Conservation (phyloP, 305 asterid species). For the Fraxinus velutina region DNA sequence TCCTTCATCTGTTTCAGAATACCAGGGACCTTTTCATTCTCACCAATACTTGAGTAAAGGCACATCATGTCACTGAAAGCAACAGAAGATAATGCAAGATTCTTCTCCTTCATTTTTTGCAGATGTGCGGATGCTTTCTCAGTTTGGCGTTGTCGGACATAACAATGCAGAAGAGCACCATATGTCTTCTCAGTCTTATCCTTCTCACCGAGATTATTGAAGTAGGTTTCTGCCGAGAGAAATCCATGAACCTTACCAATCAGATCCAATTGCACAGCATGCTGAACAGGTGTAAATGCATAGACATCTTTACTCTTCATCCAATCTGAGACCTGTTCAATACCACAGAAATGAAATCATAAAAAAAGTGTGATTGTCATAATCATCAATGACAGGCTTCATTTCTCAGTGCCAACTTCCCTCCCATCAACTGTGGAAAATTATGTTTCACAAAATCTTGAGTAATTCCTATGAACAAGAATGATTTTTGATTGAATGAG, state of each 20-base stretch:
- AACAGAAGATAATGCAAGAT: slow-evolving; percentile 47
- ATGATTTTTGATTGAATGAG: not conserved
- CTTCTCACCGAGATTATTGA: slow-evolving; percentile 51
- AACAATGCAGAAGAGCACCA: slow-evolving; percentile 86
- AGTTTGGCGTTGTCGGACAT: slow-evolving; percentile 51
- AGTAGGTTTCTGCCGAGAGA: slow-evolving; percentile 60
- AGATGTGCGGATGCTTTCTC: slow-evolving; percentile 54
- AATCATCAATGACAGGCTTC: not conserved
- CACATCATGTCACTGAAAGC: slow-evolving; percentile 67
- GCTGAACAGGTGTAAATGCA: slow-evolving; percentile 57
- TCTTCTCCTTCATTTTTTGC: slow-evolving; percentile 55
- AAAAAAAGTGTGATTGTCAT: not conserved
- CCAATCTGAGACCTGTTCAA: slow-evolving; percentile 66
- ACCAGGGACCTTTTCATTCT: slow-evolving; percentile 47
- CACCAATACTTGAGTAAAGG: slow-evolving; percentile 44
- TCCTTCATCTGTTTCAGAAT: slow-evolving; percentile 52
- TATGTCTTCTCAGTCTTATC: slow-evolving; percentile 57
- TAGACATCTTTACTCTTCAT: slow-evolving; percentile 38
- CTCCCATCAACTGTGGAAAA: not conserved
- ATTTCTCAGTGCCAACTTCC: not conserved
- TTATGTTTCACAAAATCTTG: not conserved
- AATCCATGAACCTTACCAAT: slow-evolving; percentile 70
- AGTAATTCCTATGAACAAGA: not conserved
- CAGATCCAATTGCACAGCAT: slow-evolving; percentile 75
- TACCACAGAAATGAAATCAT: not conserved